Evolutionary conservation across 2,329 filamentous ascomycete genomes (phyloP), one percentile per base, ranked within the genome.

Genomic region (Mycosphaerelloides madeirae): DNA sequence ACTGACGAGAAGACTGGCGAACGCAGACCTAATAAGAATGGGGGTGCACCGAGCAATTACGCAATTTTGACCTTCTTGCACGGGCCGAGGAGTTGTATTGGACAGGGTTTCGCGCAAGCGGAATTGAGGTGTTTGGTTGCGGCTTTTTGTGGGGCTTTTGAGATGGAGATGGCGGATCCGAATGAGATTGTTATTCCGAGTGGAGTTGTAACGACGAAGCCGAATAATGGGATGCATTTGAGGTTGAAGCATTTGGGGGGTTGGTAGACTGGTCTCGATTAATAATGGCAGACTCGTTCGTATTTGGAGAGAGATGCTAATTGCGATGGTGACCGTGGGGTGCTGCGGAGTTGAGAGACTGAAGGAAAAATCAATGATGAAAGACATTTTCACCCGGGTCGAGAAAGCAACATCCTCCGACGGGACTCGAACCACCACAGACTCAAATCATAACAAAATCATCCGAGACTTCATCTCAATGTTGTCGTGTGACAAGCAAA

Each of bases 1-100:
- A 48, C 43, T 3, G 53, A 56, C 19, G 52, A 56, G 37, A 52
- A 52, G 36, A 57, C 50, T 6, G 54, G 54, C 13, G 50, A 53
- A 36, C 39, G 42, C 3, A 61, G 62, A 12, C 62, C 68, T 3
- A 72, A 70, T 15, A 69, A 7, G 70, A 87, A 15, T 93, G 88
- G 88, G 84, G 88, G 2, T 62, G 74, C 0, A 82, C 89, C 55
- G 84, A 87, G 49, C 38, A 56, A 54, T 31, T 57, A 52, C 34
- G 50, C 45, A 9, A 52, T 53, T 18, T 41, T 58, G 14, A 57
- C 55, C 3, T 58, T 58, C 42, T 48, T 57, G 33, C 57, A 56
- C 35, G 89, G 89, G 0, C 87, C 87, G 2, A 72, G 88, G 46
- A 85, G 84, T 61, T 95, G 88, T 62, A 94, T 95, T 56, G 89